Conservation (phyloP, 1,284 basidiomycete genomes). For the Boletus sp. region DNA sequence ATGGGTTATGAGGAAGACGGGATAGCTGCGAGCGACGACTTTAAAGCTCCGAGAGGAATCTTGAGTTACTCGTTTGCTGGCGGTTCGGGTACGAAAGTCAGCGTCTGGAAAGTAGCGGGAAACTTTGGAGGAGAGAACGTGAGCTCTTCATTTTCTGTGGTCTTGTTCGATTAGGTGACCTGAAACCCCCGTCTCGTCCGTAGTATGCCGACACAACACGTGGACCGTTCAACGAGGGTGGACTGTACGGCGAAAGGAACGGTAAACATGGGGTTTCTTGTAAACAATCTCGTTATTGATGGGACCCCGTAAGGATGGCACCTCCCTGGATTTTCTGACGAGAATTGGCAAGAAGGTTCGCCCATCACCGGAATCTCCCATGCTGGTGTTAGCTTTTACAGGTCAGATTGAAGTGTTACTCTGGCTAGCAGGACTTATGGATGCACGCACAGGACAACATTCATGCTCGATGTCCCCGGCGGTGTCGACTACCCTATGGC, state of each 20-base stretch:
- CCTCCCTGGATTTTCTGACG: conserved; percentile 48
- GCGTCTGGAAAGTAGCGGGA: conserved; percentile 44
- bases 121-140: conserved; percentile 48
- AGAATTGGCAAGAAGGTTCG: conserved; percentile 38
- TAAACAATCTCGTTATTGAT: not conserved
- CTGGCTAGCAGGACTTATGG: conserved; percentile 1
- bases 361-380: conserved; percentile 38
- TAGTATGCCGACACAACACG: conserved; percentile 37
- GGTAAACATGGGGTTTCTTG: conserved; percentile 22
- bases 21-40: conserved; percentile 38
- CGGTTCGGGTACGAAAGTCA: conserved; percentile 34
- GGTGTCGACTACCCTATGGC: conserved; percentile 49
- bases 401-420: conserved; percentile 9
- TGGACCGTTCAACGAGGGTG: conserved; percentile 49
- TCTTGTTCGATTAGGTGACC: not conserved
- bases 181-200: not conserved
- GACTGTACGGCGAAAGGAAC: conserved; percentile 45
- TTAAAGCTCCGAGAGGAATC: conserved; percentile 46
- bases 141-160: conserved; percentile 11
- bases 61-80: conserved; percentile 42
- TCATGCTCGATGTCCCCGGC: conserved; percentile 39
- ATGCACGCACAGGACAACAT: conserved; percentile 37
- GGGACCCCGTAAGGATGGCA: conserved; percentile 38
- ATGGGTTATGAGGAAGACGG: conserved; percentile 50
- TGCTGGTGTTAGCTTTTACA: conserved; percentile 44